Evolutionary conservation across 1,139 yeast species (phyloP), one percentile per base, ranked within the genome.

Genomic region (Kurtzmaniella quercitrusa): DNA sequence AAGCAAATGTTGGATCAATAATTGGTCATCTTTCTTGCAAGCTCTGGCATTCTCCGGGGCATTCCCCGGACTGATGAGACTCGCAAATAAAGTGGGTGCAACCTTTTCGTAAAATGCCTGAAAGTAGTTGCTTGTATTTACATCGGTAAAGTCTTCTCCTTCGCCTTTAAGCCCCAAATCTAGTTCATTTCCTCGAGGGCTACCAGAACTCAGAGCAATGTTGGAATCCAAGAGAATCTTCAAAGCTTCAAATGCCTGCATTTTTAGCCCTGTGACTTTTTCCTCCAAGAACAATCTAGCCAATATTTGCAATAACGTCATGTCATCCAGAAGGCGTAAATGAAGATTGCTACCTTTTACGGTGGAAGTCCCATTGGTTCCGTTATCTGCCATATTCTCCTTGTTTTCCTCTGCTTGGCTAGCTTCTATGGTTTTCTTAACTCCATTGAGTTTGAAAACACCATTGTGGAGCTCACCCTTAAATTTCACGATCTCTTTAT

Each of bases 241-340:
- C 41, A 91, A 65, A 0, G 96, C 95, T 62, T 90, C 96, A 48
- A 79, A 81, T 1, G 93, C 86, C 59, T 90, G 97, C 4, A 85
- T 78, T 57, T 86, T 83, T 41, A 90, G 65, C 0, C 95, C 95
- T 6, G 84, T 75, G 51, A 83, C 81, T 33, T 72, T 68, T 48
- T 87, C 95, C 21, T 75, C 71, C 3, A 83, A 63, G 21, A 91
- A 62, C 25, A 90, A 71, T 39, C 79, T 74, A 1, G 87, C 75
- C 39, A 91, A 64, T 7, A 85, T 77, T 12, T 72, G 62, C 34
- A 86, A 66, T 42, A 88, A 62, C 0, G 85, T 75, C 78, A 82
- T 79, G 55, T 84, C 88, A 50, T 73, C 75, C 7, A 77, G 73
- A 36, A 75, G 62, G 41, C 61, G 65, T 33, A 69, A 54, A 23